A percentile compares a stretch with the other conserved stretches of the same genome.
Evolutionary conservation across 495 filamentous ascomycete species (phyloP).

Genomic region (Daldinia bambusicola): DNA sequence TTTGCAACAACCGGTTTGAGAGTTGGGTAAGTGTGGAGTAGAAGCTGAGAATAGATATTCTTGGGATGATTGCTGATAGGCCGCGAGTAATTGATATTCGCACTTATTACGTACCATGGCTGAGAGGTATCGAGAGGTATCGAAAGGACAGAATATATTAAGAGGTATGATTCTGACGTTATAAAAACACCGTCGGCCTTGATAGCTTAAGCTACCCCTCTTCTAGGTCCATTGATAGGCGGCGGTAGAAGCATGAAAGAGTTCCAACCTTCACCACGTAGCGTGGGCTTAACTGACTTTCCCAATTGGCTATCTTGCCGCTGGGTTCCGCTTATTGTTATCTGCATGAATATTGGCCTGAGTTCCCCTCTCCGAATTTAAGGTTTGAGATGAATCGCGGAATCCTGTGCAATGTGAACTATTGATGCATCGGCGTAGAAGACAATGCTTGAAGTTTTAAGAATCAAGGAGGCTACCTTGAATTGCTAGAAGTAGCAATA

Average conservation of each 20-base stretch:
- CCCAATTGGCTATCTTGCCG: not conserved
- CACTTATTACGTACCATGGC: not conserved
- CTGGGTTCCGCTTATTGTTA: not conserved
- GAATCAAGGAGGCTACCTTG: not conserved
- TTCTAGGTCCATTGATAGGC: not conserved
- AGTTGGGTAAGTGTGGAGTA: too few species aligned
- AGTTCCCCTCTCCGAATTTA: slow-evolving; percentile 1
- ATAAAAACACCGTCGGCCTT: not conserved
- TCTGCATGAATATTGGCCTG: not conserved
- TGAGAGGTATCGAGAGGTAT: not conserved
- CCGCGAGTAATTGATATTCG: not conserved
- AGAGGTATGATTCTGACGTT: not conserved
- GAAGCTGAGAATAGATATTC: too few species aligned
- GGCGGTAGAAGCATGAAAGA: not conserved
- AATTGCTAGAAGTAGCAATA: not conserved
- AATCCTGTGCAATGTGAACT: not conserved
- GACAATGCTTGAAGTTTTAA: not conserved
- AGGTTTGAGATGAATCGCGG: slow-evolving; percentile 15
- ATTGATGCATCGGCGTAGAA: not conserved
- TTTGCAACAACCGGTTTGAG: too few species aligned
- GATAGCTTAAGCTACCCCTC: not conserved
- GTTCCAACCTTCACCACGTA: not conserved
- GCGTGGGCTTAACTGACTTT: not conserved
- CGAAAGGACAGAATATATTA: not conserved
- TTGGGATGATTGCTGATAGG: not conserved